These are phyloP conservation scores for Pneumocystis sp. DNA, from an alignment of 1,139 yeast species.

Conservation along the genomic window DNA sequence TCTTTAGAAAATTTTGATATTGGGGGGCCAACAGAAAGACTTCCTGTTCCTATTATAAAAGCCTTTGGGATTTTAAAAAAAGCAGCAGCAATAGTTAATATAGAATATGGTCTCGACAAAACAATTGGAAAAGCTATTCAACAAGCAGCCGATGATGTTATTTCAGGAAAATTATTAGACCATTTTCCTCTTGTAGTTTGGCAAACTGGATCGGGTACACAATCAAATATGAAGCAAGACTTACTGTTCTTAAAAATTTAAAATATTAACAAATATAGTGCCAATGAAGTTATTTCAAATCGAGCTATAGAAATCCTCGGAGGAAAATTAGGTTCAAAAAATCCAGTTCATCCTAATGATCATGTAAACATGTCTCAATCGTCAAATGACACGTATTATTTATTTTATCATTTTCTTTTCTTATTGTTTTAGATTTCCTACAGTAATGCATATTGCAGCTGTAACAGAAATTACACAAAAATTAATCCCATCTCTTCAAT, in stretches of 20 bases:
- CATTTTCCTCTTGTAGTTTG: slow-evolving; percentile 96
- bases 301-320: slow-evolving; percentile 93
- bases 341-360: slow-evolving; percentile 94
- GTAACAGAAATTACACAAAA: slow-evolving; percentile 67
- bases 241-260: not conserved
- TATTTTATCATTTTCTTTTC: not conserved
- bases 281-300: slow-evolving; percentile 83
- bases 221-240: slow-evolving; percentile 61
- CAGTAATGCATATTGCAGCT: slow-evolving; percentile 99
- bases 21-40: slow-evolving; percentile 78
- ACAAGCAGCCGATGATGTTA: slow-evolving; percentile 88
- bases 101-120: slow-evolving; percentile 73
- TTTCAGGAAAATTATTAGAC: slow-evolving; percentile 77
- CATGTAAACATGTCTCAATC: slow-evolving; percentile 98
- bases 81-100: slow-evolving; percentile 87
- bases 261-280: slow-evolving; percentile 25
- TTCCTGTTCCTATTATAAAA: slow-evolving; percentile 80
- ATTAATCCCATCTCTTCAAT: slow-evolving; percentile 64
- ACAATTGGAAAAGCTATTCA: slow-evolving; percentile 71
- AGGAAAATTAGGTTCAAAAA: slow-evolving; percentile 79
- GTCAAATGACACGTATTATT: slow-evolving; percentile 66
- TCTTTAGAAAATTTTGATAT: slow-evolving; percentile 83
- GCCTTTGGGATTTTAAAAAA: slow-evolving; percentile 91
- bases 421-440: slow-evolving; percentile 41
- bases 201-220: slow-evolving; percentile 98